phyloP scores from a whole-genome alignment of 148 eudicot species.

The Cornus controversa region DNA sequence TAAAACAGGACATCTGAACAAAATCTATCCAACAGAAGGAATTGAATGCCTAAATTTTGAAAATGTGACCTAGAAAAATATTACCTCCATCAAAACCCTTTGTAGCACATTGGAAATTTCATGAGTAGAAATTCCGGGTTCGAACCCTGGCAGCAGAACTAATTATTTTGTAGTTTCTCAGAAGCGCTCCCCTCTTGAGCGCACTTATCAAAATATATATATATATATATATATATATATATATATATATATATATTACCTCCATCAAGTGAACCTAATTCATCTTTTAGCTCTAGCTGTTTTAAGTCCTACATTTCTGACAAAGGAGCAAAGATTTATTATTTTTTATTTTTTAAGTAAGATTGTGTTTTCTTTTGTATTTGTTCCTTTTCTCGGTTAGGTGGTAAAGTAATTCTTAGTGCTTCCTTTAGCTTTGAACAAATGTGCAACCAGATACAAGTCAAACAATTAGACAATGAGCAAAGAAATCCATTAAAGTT shows the following conservation, averaged over 20 bases:
- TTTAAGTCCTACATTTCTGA: neutral
- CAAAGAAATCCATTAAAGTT: neutral
- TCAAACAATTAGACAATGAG: neutral
- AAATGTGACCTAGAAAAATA: constrained; percentile 3
- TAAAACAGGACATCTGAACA: neutral
- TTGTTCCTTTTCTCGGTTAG: neutral
- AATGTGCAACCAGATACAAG: neutral
- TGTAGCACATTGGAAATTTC: too few relatives aligned
- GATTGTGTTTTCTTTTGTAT: neutral
- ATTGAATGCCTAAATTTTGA: neutral
- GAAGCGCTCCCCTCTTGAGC: too few relatives aligned
- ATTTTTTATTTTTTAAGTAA: neutral
- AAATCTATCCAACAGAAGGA: neutral
- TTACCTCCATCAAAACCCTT: neutral
- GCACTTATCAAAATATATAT: too few relatives aligned
- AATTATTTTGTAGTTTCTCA: too few relatives aligned
- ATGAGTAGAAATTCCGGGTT: too few relatives aligned
- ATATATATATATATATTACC: too few relatives aligned
- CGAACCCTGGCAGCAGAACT: too few relatives aligned
- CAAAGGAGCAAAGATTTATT: neutral
- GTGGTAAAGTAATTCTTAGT: neutral
- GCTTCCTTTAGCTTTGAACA: neutral
- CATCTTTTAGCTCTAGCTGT: neutral
- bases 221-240: too few relatives aligned
- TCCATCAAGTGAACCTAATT: neutral